Base-by-base conservation (phyloP, 163 green algal species). In the Chlorella variabilis region DNA sequence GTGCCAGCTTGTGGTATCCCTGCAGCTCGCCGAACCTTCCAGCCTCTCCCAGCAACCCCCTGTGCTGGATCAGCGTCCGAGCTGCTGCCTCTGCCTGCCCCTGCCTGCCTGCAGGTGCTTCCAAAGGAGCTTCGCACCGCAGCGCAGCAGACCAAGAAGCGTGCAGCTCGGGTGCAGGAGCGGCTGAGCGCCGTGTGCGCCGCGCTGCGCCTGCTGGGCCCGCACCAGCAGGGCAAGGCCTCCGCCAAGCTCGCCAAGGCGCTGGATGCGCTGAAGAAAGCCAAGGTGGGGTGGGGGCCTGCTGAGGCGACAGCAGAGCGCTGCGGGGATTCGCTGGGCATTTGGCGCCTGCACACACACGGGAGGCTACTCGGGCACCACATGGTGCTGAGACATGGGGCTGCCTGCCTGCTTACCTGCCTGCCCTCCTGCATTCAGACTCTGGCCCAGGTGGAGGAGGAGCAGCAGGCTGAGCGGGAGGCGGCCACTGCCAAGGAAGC, bases 91-190 rank as follows among this genome's bases (percentile, higher is more conserved):
- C n/a, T n/a, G n/a, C n/a, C n/a, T n/a, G n/a, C n/a, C n/a, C n/a
- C n/a, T n/a, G n/a, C n/a, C n/a, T n/a, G n/a, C n/a, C 4, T 41
- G 67, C 56, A 77, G 54, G 31, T 36, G 7, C 69, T 89, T 13
- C 77, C 85, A 13, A 78, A 78, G 62, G 80, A 80, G 38, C 51
- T 38, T 21, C 67, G 85, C 7, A 29, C 77, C 8, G 66, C 48
- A 20, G 81, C 71, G 2, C 39, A 58, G 36, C 69, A 42, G 2
- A 21, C 66, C 42, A 84, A 84, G 80, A 34, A 41, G 38, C 61
- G 75, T 1, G 78, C 62, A 1, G 38, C 42, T 2, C 63, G 59
- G 27, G 76, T 84, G 68, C 54, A 71, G 27, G 83, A 87, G 34
- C 67, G 83, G 25, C 68, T 84, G 17, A 45, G 39, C 23, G 69